Evolutionary conservation across 768 basidiomycete genomes (phyloP), one percentile per base, ranked within the genome.

Genomic region (Dioszegia hungarica): DNA sequence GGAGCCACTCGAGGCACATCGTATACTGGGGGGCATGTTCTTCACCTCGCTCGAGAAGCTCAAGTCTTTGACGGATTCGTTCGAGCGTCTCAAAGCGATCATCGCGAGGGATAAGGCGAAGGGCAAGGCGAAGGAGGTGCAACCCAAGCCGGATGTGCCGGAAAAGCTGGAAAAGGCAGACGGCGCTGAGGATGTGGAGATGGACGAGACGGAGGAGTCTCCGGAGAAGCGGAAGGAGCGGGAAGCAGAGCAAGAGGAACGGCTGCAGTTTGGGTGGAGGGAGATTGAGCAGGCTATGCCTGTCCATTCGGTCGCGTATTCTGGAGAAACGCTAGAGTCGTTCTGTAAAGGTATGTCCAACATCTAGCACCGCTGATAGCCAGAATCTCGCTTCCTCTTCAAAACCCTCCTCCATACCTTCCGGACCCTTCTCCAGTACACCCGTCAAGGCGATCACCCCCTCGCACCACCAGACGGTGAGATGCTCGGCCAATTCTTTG

Each of bases 321-420:
- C 87, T 8, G 79, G 83, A 1, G 93, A 95, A 63, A 87, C 86
- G 47, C 84, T 87, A 0, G 92, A 70, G 86, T 88, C 58, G 80
- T 90, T 49, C 78, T 67, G 90, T 24, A 82, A 85, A 70, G 90
- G 91, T 90, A 48, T 59, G 83, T 76, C 29, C 25, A 12, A 24
- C 66, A 20, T 10, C 1, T 14, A 2, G 9, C 11, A 14, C 25
- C 15, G 52, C 31, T 57, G 39, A 3, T 20, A 41, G 20, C 4
- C 56, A 95, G 95, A 97, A 70, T 87, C 86, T 39, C 86, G 90
- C 24, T 80, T 86, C 54, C 81, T 99, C 24, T 89, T 90, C 76
- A 85, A 90, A 52, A 89, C 90, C 1, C 81, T 98, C 45, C 80
- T 94, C 6, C 90, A 90, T 63, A 91, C 89, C 0, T 86, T 93